Conservation (phyloP, 192 early-diverging fungal species). For the Radiomyces spectabilis region DNA sequence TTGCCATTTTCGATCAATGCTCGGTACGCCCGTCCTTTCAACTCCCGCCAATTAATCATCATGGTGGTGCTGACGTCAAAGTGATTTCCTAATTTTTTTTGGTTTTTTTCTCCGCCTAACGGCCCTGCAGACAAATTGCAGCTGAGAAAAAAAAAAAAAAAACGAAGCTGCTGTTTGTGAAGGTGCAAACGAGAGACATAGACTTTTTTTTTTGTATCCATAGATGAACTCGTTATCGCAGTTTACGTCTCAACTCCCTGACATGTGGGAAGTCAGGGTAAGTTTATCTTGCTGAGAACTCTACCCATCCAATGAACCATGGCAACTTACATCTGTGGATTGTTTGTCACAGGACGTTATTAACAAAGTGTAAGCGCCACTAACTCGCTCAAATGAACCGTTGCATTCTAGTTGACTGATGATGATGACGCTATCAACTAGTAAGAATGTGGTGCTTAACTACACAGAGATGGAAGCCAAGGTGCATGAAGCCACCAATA, state of each 20-base stretch:
- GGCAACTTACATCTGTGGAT: not conserved
- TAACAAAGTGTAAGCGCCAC: constrained; percentile 31
- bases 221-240: constrained; percentile 17
- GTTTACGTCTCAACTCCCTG: constrained; percentile 19
- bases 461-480: constrained; percentile 91
- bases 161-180: too few relatives aligned
- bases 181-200: too few relatives aligned
- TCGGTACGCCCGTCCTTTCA: too few relatives aligned
- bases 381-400: too few relatives aligned
- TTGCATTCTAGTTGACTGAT: too few relatives aligned
- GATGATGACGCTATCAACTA: too few relatives aligned
- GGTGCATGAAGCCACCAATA: constrained; percentile 86
- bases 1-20: too few relatives aligned
- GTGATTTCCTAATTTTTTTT: not conserved
- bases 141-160: too few relatives aligned
- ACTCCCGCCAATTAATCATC: too few relatives aligned
- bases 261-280: constrained; percentile 35
- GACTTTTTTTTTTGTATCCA: not conserved
- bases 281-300: not conserved
- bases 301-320: not conserved
- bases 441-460: constrained; percentile 86
- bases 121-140: too few relatives aligned
- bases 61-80: too few relatives aligned
- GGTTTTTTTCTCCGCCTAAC: not conserved
- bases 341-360: constrained; percentile 26